phyloP scores from a whole-genome alignment of 495 filamentous ascomycete genomes.

The Aspergillus funiculosus region DNA sequence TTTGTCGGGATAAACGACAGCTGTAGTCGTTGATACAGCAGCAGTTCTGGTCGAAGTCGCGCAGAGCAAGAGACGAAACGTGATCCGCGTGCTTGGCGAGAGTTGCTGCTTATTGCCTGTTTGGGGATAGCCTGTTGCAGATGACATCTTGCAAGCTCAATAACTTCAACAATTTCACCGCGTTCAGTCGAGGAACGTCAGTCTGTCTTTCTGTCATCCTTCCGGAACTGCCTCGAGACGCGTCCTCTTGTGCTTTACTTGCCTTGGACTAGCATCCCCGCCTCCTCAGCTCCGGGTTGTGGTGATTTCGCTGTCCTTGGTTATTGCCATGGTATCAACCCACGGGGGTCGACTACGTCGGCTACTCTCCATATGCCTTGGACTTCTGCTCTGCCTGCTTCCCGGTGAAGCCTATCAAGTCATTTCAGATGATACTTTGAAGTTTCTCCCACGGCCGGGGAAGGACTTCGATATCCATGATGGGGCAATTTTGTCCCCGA shows the following conservation, averaged over 20 bases:
- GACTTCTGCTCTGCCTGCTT: conserved; percentile 24
- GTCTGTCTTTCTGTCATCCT: background rate
- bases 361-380: conserved; percentile 28
- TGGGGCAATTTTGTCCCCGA: conserved; percentile 75
- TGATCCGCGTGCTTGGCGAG: conserved; percentile 7
- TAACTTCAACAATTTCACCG: background rate
- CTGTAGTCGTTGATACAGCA: background rate
- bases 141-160: conserved; percentile 8
- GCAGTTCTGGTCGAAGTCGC: too few relatives aligned
- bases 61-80: conserved; percentile 9
- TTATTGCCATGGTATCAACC: conserved; percentile 27
- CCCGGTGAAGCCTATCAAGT: conserved; percentile 56
- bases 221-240: background rate
- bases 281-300: background rate
- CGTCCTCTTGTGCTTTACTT: background rate
- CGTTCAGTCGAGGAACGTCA: too few relatives aligned
- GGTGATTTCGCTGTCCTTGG: background rate
- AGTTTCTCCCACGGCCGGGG: conserved; percentile 58
- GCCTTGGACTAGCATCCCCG: background rate
- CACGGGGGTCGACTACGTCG: conserved; percentile 25
- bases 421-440: conserved; percentile 67
- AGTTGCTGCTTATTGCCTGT: conserved; percentile 1
- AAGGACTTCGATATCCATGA: conserved; percentile 74
- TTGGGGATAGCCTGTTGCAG: conserved; percentile 4
- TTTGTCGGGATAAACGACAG: background rate